A percentile compares a stretch with the other conserved stretches of the same genome.
phyloP scores from a whole-genome alignment of 768 basidiomycete species.

The Rhodotorula paludigena region DNA sequence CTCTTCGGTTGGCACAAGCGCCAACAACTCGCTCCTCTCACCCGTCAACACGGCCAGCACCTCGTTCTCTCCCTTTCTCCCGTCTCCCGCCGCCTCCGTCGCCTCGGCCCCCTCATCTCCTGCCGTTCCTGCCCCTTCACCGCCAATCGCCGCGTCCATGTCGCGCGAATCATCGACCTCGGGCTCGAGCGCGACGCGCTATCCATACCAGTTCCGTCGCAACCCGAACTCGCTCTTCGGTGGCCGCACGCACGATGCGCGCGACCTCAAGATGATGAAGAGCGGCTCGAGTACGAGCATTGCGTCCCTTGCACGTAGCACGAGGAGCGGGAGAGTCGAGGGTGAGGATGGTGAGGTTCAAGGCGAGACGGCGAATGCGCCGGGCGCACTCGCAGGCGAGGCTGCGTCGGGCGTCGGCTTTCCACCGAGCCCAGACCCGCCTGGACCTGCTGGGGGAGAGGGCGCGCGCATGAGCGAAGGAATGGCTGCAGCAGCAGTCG shows the following conservation, averaged over 20 bases:
- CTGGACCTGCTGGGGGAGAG: no score
- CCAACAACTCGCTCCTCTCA: background rate
- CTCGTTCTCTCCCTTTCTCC: background rate
- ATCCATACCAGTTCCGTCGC: background rate
- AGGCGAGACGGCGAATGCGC: background rate
- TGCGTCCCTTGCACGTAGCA: background rate
- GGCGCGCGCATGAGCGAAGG: no score
- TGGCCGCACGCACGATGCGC: background rate
- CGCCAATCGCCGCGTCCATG: background rate
- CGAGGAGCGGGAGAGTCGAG: background rate
- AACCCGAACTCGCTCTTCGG: conserved; percentile 20
- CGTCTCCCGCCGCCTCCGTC: background rate
- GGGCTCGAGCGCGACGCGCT: background rate
- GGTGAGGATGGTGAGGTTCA: background rate
- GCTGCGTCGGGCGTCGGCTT: no score
- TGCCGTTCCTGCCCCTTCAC: background rate
- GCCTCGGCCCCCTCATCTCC: background rate
- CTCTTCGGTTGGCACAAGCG: background rate
- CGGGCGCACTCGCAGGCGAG: no score
- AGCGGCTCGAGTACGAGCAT: background rate
- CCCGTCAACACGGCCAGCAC: background rate
- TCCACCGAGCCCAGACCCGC: no score
- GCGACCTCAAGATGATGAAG: conserved; percentile 10
- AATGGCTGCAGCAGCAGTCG: background rate
- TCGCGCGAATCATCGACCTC: background rate